Evolutionary conservation across 202 grass and related monocot genomes (phyloP), one percentile per base, ranked within the genome.

Genomic region (Panicum virgatum): DNA sequence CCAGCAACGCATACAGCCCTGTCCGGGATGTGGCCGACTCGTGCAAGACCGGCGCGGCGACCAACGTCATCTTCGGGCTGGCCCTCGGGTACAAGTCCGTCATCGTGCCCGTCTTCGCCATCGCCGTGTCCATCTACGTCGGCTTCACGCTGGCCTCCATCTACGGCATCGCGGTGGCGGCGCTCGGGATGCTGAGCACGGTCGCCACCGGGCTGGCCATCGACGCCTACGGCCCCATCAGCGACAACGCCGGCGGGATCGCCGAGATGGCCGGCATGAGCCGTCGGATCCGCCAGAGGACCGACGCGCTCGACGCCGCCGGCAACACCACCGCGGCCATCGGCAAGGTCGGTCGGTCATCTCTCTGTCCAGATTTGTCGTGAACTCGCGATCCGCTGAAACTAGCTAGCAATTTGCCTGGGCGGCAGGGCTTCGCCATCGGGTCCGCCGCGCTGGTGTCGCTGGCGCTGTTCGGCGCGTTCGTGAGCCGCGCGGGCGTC

Each of bases 121-220:
- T 86, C 22, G 90, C 85, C 57, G 80, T 71, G 47, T 80, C 82
- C 56, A 90, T 96, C 45, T 96, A 92, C 62, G 74, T 75, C 38
- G 90, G 90, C 76, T 96, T 92, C 81, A 83, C 82, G 3, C 84
- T 96, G 23, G 90, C 93, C n/a, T 85, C 87, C 39, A 90, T 96
- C 56, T 96, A 96, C 51, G 90, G 90, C 40, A 88, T 90, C 34
- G 79, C 86, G 12, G 9, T 92, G 22, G 80, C 90, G 1, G 80
- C 86, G 7, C 75, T 84, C 1, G 90, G 90, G 18, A 88, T 92
- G 90, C 86, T 92, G 13, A 89, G 86, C 80, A 92, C 86, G 30
- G 85, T 92, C 3, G 75, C 80, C 26, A 89, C 87, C 1, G 70
- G 79, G 13, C 76, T 89, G 19, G 69, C 90, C 64, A 92, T 92